These are phyloP conservation scores for Macrophomina tecta DNA, from an alignment of 2,329 filamentous ascomycete species.

Conservation along the genomic window DNA sequence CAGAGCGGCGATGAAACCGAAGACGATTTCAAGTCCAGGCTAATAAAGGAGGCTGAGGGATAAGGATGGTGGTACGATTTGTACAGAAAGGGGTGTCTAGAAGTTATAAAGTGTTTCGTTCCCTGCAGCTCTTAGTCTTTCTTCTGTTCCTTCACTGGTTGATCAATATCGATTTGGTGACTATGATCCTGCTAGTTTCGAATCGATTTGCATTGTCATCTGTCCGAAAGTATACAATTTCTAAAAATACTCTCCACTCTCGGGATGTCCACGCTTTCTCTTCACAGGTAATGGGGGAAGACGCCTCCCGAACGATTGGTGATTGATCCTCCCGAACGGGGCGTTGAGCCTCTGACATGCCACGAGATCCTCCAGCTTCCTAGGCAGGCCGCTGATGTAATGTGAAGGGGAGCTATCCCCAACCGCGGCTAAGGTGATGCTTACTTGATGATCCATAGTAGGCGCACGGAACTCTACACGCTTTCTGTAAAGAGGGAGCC, in stretches of 20 bases:
- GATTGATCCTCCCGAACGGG: slow-evolving; percentile 30
- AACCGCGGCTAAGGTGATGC: slow-evolving; percentile 20
- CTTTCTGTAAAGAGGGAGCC: slow-evolving; percentile 27
- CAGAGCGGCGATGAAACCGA: too few relatives aligned
- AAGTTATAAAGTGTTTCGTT: too few relatives aligned
- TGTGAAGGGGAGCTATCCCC: slow-evolving; percentile 28
- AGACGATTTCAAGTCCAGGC: too few relatives aligned
- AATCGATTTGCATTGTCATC: too few relatives aligned
- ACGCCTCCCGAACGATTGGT: slow-evolving; percentile 23
- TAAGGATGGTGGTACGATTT: too few relatives aligned
- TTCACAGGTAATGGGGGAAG: slow-evolving; percentile 24
- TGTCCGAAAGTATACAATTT: too few relatives aligned
- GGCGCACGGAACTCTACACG: slow-evolving; percentile 26
- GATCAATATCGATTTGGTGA: too few relatives aligned
- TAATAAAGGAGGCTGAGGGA: too few relatives aligned
- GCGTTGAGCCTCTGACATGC: slow-evolving; percentile 27
- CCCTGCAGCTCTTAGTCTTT: too few relatives aligned
- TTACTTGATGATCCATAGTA: slow-evolving; percentile 6
- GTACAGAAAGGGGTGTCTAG: too few relatives aligned
- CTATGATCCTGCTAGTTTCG: too few relatives aligned
- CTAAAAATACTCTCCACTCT: not conserved
- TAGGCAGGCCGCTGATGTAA: slow-evolving; percentile 31
- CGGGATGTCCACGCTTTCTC: not conserved
- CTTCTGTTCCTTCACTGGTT: too few relatives aligned
- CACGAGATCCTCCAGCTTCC: slow-evolving; percentile 26